A percentile compares a stretch with the other conserved stretches of the same genome.
Conservation (phyloP, 768 basidiomycete species). For the Pisolithus orientalis region DNA sequence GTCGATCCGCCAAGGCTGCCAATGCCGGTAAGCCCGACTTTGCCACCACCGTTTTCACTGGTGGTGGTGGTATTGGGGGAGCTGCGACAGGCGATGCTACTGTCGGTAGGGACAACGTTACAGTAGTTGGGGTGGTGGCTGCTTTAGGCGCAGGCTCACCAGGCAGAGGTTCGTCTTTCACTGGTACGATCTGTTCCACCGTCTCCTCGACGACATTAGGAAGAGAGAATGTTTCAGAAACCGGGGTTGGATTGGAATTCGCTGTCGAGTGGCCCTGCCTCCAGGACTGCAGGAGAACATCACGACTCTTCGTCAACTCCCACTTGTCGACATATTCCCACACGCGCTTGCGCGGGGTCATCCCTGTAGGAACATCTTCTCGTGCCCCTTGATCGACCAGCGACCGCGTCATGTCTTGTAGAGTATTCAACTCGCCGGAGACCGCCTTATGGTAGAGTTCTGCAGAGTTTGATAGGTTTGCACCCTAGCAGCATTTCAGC, state of each 20-base stretch:
- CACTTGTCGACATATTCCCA: conserved; percentile 70
- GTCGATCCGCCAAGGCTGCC: conserved; percentile 26
- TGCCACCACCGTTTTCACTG: conserved; percentile 17
- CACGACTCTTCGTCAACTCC: conserved; percentile 61
- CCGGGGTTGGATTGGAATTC: conserved; percentile 30
- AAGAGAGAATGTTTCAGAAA: conserved; percentile 32
- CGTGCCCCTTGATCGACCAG: conserved; percentile 53
- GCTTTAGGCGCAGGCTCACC: conserved; percentile 8
- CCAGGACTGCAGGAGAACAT: conserved; percentile 51
- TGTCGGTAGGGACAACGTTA: conserved; percentile 33
- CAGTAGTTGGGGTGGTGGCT: conserved; percentile 14
- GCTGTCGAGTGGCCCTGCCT: conserved; percentile 28
- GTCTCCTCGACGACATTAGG: conserved; percentile 22
- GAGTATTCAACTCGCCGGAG: conserved; percentile 36
- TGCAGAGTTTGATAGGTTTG: conserved; percentile 33
- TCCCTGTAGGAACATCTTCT: conserved; percentile 63
- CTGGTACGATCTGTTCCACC: conserved; percentile 9
- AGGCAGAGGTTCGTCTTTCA: conserved; percentile 16
- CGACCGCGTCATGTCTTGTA: conserved; percentile 45
- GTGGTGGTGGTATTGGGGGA: conserved; percentile 1
- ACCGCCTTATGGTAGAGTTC: conserved; percentile 41
- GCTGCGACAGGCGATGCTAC: conserved; percentile 17
- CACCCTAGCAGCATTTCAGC: conserved; percentile 28
- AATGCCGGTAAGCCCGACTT: conserved; percentile 20
- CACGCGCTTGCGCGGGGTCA: conserved; percentile 69